phyloP scores from a whole-genome alignment of 2,329 filamentous ascomycete species.

The Botrytis pseudocinerea region DNA sequence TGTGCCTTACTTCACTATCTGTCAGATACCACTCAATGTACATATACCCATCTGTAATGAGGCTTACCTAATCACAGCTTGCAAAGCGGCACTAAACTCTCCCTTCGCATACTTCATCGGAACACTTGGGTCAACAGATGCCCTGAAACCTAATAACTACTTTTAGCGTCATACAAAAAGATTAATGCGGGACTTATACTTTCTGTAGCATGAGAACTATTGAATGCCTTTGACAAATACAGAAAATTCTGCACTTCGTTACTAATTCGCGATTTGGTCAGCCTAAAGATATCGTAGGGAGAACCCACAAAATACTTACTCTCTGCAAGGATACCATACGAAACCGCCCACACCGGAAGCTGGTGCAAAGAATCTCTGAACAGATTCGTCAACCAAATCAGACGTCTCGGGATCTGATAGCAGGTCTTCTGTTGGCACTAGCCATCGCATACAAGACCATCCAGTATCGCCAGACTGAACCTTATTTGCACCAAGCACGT shows the following conservation, averaged over 20 bases:
- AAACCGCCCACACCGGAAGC: neutral
- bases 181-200: neutral
- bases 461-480: neutral
- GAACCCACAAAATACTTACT: neutral
- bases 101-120: neutral
- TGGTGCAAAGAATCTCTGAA: neutral
- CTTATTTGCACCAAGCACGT: neutral
- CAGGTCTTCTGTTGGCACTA: neutral
- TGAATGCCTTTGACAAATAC: neutral
- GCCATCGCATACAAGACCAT: neutral
- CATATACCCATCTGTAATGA: neutral
- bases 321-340: neutral
- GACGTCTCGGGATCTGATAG: neutral
- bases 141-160: neutral
- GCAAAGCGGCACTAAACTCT: neutral
- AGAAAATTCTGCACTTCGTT: neutral
- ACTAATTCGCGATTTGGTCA: neutral
- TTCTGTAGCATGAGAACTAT: neutral
- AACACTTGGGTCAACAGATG: neutral
- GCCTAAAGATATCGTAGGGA: neutral
- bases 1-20: neutral
- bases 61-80: neutral
- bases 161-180: neutral
- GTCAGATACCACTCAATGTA: neutral
- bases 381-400: neutral